Evolutionary conservation across 2,329 filamentous ascomycete genomes (phyloP).

Genomic region (Macroventuria anomochaeta): DNA sequence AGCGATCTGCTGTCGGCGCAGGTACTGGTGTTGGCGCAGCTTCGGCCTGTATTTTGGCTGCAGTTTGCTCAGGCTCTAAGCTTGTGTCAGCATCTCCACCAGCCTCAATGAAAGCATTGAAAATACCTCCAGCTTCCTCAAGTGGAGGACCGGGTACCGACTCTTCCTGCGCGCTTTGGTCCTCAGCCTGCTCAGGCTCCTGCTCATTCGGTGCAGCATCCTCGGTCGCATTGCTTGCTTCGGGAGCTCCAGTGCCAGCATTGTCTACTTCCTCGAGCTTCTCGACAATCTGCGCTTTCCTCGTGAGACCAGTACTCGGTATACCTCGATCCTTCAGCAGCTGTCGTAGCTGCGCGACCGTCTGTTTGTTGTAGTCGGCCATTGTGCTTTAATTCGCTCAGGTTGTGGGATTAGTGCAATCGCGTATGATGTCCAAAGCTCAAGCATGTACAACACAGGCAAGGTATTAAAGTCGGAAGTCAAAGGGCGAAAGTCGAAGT

Average conservation of each 20-base stretch:
- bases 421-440: neutral
- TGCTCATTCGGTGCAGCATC: conserved; percentile 12
- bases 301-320: conserved; percentile 53
- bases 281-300: conserved; percentile 58
- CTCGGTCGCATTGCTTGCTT: conserved; percentile 18
- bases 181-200: conserved; percentile 9
- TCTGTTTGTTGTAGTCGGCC: conserved; percentile 55
- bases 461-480: neutral
- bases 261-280: conserved; percentile 48
- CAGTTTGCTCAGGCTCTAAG: conserved; percentile 18
- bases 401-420: neutral
- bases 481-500: neutral
- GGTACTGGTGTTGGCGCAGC: conserved; percentile 15
- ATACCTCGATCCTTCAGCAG: conserved; percentile 57
- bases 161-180: conserved; percentile 2
- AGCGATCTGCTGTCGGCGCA: conserved; percentile 24
- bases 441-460: neutral
- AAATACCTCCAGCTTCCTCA: conserved; percentile 32
- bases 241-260: conserved; percentile 14
- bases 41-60: neutral
- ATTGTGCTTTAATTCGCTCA: conserved; percentile 22
- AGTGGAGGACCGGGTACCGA: conserved; percentile 26
- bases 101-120: neutral
- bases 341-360: conserved; percentile 55
- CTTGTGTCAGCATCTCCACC: neutral